Percentiles rank a stretch among this genome's conserved stretches.
phyloP scores from a whole-genome alignment of 1,284 basidiomycete species.

The Cronartium ribicola region DNA sequence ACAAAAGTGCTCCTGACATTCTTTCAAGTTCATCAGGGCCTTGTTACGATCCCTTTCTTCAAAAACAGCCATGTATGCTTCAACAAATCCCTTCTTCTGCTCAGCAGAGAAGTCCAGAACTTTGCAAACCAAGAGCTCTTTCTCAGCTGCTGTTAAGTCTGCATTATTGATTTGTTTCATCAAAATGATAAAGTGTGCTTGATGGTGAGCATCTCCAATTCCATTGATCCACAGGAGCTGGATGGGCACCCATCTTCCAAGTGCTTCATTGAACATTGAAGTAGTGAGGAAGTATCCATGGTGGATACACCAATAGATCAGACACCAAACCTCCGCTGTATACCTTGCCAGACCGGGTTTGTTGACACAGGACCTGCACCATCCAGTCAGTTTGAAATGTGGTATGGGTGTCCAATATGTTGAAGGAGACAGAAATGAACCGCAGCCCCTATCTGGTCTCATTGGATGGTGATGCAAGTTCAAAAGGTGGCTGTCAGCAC shows the following conservation, averaged over 20 bases:
- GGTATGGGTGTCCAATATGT: neutral
- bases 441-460: neutral
- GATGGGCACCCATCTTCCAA: conserved; percentile 1
- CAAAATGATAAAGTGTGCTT: conserved; percentile 8
- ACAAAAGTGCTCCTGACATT: conserved; percentile 11
- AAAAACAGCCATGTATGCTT: conserved; percentile 15
- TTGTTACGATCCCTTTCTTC: neutral
- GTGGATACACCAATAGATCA: conserved; percentile 9
- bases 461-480: too few species aligned
- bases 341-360: neutral
- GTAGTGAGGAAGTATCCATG: conserved; percentile 21
- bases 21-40: neutral
- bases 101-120: conserved; percentile 12
- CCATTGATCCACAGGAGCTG: conserved; percentile 9
- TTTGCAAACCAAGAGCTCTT: neutral
- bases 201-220: neutral
- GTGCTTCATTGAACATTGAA: conserved; percentile 7
- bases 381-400: conserved; percentile 21
- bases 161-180: neutral
- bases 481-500: too few species aligned
- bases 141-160: neutral
- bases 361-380: neutral
- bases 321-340: neutral
- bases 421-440: conserved; percentile 7
- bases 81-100: neutral